Percentiles rank a stretch among this genome's conserved stretches.
These are phyloP conservation scores for Panaeolus papilionaceus DNA, from an alignment of 768 basidiomycete genomes.

Conservation along the genomic window DNA sequence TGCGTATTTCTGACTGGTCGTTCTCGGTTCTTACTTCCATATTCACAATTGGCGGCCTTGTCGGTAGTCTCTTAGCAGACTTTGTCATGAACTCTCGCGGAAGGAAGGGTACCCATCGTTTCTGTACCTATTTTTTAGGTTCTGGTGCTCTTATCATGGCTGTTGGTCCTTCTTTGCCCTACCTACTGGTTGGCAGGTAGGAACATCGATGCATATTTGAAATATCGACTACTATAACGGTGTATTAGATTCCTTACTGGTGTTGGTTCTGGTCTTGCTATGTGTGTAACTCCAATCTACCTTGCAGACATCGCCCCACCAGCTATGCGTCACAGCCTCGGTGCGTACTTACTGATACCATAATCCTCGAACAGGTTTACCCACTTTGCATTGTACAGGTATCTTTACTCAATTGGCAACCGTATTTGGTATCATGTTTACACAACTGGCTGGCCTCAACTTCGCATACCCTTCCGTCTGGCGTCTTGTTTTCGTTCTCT, in stretches of 20 bases:
- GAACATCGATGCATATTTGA: conserved; percentile 18
- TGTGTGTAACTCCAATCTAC: conserved; percentile 85
- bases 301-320: conserved; percentile 86
- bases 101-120: conserved; percentile 67
- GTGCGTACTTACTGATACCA: conserved; percentile 41
- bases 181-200: conserved; percentile 72
- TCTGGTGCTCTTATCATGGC: conserved; percentile 72
- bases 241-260: conserved; percentile 60
- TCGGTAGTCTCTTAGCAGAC: conserved; percentile 76
- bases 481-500: conserved; percentile 74
- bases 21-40: conserved; percentile 87
- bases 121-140: conserved; percentile 61
- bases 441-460: conserved; percentile 76
- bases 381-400: conserved; percentile 44
- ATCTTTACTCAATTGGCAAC: conserved; percentile 85
- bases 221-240: neutral
- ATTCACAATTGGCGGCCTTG: conserved; percentile 88
- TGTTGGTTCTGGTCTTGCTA: conserved; percentile 72
- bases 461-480: conserved; percentile 74
- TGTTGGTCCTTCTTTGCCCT: conserved; percentile 58
- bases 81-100: conserved; percentile 74
- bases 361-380: neutral
- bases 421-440: conserved; percentile 86
- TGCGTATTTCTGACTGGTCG: conserved; percentile 69
- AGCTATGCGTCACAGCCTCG: conserved; percentile 75